These are phyloP conservation scores for Teunomyces funiuensis DNA, from an alignment of 805 yeast species.

Conservation along the genomic window DNA sequence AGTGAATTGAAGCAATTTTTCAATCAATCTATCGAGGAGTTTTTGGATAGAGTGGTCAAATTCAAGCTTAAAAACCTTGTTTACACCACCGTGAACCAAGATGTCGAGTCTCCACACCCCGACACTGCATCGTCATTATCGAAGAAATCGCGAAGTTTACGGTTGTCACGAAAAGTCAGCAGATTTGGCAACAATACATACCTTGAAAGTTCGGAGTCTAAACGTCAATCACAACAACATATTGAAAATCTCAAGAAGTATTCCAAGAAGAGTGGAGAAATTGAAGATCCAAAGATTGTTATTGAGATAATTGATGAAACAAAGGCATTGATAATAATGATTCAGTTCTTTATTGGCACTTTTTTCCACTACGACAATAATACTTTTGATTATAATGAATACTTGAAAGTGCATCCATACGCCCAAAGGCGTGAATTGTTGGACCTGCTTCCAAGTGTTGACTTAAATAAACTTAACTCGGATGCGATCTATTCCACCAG, in stretches of 20 bases:
- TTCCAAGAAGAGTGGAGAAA: slow-evolving; percentile 16
- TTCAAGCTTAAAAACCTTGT: slow-evolving; percentile 21
- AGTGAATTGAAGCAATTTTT: slow-evolving; percentile 45
- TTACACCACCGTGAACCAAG: slow-evolving; percentile 5
- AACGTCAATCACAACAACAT: slow-evolving; percentile 12
- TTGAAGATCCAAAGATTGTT: slow-evolving; percentile 34
- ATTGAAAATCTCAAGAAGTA: slow-evolving; percentile 12
- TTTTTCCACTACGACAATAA: slow-evolving; percentile 42
- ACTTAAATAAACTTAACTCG: slow-evolving; percentile 32
- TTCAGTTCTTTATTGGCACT: slow-evolving; percentile 40
- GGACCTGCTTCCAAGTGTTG: slow-evolving; percentile 24
- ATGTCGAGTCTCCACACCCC: slow-evolving; percentile 3
- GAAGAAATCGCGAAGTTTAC: slow-evolving; percentile 29
- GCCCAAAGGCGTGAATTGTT: slow-evolving; percentile 29
- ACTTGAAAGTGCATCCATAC: slow-evolving; percentile 26
- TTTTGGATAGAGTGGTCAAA: slow-evolving; percentile 26
- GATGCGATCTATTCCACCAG: slow-evolving; percentile 44
- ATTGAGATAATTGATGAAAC: slow-evolving; percentile 37
- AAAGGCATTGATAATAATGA: slow-evolving; percentile 31
- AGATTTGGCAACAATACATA: slow-evolving; percentile 16
- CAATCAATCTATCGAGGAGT: slow-evolving; percentile 26
- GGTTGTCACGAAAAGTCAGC: slow-evolving; percentile 31
- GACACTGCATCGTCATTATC: slow-evolving; percentile 13
- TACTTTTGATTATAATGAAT: slow-evolving; percentile 29
- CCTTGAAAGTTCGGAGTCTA: slow-evolving; percentile 9